A percentile compares a stretch with the other conserved stretches of the same genome.
Evolutionary conservation across 441 rosid genomes (phyloP).

Genomic region (Corymbia calophylla): DNA sequence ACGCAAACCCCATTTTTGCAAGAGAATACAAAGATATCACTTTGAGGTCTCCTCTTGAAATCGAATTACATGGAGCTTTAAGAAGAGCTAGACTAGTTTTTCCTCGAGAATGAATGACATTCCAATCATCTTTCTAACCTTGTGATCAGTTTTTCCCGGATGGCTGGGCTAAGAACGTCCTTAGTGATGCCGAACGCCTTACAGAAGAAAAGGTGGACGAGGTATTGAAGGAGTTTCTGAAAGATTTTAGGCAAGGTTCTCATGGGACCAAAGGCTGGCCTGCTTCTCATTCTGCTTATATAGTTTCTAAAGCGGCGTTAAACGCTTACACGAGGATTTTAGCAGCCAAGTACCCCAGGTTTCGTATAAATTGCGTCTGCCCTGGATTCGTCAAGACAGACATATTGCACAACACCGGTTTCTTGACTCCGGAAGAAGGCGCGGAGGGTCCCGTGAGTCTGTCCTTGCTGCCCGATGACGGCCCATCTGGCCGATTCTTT

Average conservation of each 20-base stretch:
- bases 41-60: neutral
- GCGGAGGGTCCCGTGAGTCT: slow-evolving; percentile 2
- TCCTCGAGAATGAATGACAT: neutral
- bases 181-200: slow-evolving; percentile 16
- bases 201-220: slow-evolving; percentile 28
- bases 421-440: slow-evolving; percentile 8
- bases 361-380: slow-evolving; percentile 22
- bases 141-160: neutral
- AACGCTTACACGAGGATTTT: slow-evolving; percentile 32
- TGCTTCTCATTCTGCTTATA: slow-evolving; percentile 3
- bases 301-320: slow-evolving; percentile 23
- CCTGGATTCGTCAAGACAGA: slow-evolving; percentile 36
- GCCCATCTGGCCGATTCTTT: neutral
- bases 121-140: neutral
- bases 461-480: neutral
- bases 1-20: neutral
- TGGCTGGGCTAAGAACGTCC: slow-evolving; percentile 8
- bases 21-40: neutral
- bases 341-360: slow-evolving; percentile 13
- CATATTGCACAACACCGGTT: slow-evolving; percentile 5
- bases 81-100: neutral
- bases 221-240: slow-evolving; percentile 11
- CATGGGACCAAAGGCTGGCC: slow-evolving; percentile 27
- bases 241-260: slow-evolving; percentile 23
- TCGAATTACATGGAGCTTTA: neutral